These are phyloP conservation scores for Paxillus rubicundulus DNA, from an alignment of 768 basidiomycete genomes.

Conservation along the genomic window DNA sequence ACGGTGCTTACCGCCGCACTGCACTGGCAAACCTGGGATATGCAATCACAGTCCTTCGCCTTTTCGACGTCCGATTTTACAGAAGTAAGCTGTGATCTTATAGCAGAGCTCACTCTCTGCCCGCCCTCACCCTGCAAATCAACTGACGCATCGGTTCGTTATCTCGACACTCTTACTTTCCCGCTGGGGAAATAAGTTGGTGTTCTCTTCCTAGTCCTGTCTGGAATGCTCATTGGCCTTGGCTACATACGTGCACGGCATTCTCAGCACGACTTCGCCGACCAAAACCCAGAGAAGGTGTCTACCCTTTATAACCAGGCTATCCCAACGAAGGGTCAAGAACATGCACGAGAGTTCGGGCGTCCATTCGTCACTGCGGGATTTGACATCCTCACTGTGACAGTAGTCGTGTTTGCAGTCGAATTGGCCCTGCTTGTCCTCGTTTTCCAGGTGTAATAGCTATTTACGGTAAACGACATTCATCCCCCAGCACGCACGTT, in stretches of 20 bases:
- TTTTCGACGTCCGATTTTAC: conserved; percentile 77
- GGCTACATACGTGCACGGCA: conserved; percentile 62
- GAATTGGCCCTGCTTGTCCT: conserved; percentile 67
- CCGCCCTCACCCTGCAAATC: not conserved
- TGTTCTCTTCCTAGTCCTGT: conserved; percentile 61
- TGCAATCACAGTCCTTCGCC: conserved; percentile 67
- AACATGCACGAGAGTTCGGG: conserved; percentile 63
- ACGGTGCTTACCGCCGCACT: conserved; percentile 77
- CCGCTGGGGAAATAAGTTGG: conserved; percentile 40
- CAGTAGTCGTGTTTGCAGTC: conserved; percentile 56
- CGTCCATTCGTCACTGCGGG: conserved; percentile 80
- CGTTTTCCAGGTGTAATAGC: conserved; percentile 39
- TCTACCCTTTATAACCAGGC: conserved; percentile 33
- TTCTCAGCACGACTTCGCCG: conserved; percentile 76
- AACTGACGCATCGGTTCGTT: not conserved
- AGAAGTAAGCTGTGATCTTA: conserved; percentile 47
- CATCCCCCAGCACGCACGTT: conserved; percentile 6
- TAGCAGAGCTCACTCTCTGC: not conserved
- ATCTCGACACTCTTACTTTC: conserved; percentile 26
- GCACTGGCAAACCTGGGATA: conserved; percentile 75
- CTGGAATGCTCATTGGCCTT: conserved; percentile 54
- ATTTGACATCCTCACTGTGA: conserved; percentile 60
- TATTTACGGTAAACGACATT: conserved; percentile 11
- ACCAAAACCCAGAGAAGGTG: conserved; percentile 40
- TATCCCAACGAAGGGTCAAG: conserved; percentile 58